phyloP scores from a whole-genome alignment of 306 rosid genomes.

The Dryas octopetala region DNA sequence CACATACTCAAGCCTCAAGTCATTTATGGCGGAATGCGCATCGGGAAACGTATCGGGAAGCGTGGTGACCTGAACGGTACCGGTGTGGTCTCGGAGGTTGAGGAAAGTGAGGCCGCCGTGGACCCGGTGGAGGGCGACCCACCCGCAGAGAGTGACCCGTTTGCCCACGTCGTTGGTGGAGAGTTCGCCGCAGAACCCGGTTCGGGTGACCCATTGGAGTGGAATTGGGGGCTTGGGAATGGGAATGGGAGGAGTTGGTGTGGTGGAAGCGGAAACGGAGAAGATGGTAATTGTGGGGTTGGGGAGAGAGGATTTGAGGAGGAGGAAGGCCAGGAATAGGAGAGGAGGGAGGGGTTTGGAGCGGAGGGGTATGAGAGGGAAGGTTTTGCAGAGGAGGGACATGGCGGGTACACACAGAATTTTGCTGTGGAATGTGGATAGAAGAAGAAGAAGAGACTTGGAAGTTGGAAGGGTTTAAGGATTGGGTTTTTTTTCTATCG shows the following conservation, averaged over 20 bases:
- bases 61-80: slow-evolving; percentile 81
- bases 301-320: slow-evolving; percentile 34
- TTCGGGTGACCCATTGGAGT: slow-evolving; percentile 63
- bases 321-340: slow-evolving; percentile 2
- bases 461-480: neutral
- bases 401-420: slow-evolving; percentile 25
- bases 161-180: slow-evolving; percentile 57
- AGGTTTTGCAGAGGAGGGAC: slow-evolving; percentile 56
- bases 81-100: slow-evolving; percentile 83
- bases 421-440: neutral
- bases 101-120: slow-evolving; percentile 86
- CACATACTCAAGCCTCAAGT: slow-evolving; percentile 79
- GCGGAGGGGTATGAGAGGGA: slow-evolving; percentile 60
- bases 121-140: slow-evolving; percentile 93
- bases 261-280: slow-evolving; percentile 25
- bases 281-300: slow-evolving; percentile 11
- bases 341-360: slow-evolving; percentile 34
- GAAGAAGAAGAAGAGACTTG: neutral
- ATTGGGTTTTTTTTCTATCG: too few species aligned
- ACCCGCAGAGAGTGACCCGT: slow-evolving; percentile 76
- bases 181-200: slow-evolving; percentile 59
- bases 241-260: slow-evolving; percentile 18
- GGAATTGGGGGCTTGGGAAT: slow-evolving; percentile 28
- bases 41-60: slow-evolving; percentile 87
- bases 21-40: slow-evolving; percentile 65